A percentile compares a stretch with the other conserved stretches of the same genome.
phyloP scores from a whole-genome alignment of 1,284 basidiomycete species.

The Tetrapyrgos nigripes region DNA sequence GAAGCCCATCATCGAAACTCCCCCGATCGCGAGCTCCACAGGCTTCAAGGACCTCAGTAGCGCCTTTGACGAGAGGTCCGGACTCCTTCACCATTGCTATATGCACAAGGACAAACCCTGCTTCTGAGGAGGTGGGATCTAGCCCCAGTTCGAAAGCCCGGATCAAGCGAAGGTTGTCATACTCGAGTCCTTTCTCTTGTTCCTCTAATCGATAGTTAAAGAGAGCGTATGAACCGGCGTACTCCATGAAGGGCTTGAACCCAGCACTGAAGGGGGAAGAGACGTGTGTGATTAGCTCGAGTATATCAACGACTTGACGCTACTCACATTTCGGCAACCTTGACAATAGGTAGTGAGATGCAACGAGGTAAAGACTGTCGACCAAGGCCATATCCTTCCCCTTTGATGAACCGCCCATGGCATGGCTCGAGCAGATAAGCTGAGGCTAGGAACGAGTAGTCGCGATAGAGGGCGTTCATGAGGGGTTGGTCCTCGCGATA shows the following conservation, averaged over 20 bases:
- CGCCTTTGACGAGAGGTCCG: slow-evolving; percentile 23
- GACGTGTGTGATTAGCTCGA: too few relatives aligned
- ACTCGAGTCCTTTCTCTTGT: slow-evolving; percentile 26
- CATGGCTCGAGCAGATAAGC: slow-evolving; percentile 34
- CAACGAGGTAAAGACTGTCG: slow-evolving; percentile 23
- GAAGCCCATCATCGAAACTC: slow-evolving; percentile 21
- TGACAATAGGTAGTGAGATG: slow-evolving; percentile 28
- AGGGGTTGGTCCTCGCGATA: slow-evolving; percentile 23
- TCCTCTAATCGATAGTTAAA: slow-evolving; percentile 30
- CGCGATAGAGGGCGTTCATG: slow-evolving; percentile 28
- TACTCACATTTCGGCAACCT: slow-evolving; percentile 23
- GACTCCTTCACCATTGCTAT: slow-evolving; percentile 34
- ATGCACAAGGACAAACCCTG: slow-evolving; percentile 26
- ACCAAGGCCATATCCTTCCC: slow-evolving; percentile 26
- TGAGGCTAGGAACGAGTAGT: slow-evolving; percentile 35
- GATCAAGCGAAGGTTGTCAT: slow-evolving; percentile 33
- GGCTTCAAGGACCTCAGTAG: slow-evolving; percentile 12
- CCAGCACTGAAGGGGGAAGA: slow-evolving; percentile 15
- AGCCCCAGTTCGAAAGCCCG: slow-evolving; percentile 34
- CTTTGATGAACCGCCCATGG: slow-evolving; percentile 26
- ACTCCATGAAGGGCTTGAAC: slow-evolving; percentile 36
- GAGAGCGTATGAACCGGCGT: slow-evolving; percentile 33
- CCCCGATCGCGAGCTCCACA: slow-evolving; percentile 19
- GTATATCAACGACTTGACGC: neutral
- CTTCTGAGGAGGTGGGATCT: slow-evolving; percentile 25